Conservation (phyloP, 495 filamentous ascomycete genomes). For the Pseudotulostoma volvatum region DNA sequence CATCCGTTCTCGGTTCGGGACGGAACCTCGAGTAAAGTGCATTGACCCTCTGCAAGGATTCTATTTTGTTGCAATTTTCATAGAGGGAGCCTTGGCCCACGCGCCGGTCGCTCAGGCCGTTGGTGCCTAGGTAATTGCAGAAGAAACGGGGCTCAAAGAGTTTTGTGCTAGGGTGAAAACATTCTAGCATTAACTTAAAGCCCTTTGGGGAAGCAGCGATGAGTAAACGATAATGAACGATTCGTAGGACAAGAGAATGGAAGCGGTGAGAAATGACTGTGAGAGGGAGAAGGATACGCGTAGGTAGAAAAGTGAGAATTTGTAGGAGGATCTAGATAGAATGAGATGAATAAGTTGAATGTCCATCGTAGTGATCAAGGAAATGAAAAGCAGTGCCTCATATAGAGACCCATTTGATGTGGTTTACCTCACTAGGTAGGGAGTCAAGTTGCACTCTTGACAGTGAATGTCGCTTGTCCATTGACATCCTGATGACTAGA, state of each 20-base stretch:
- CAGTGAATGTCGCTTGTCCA: no score
- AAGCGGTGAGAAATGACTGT: conserved; percentile 47
- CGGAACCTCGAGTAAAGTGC: conserved; percentile 43
- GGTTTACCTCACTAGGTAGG: no score
- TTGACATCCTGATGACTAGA: no score
- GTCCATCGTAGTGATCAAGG: conserved; percentile 12
- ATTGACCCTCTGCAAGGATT: conserved; percentile 21
- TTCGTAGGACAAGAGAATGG: conserved; percentile 46
- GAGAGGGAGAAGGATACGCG: conserved; percentile 42
- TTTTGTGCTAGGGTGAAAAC: conserved; percentile 57
- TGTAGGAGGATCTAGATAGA: conserved; percentile 57
- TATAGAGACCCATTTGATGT: no score
- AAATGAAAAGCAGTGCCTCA: no score
- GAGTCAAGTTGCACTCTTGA: no score
- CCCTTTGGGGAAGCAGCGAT: conserved; percentile 37
- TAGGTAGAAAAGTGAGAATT: conserved; percentile 44
- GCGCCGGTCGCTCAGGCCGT: conserved; percentile 25
- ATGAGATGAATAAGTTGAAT: conserved; percentile 25
- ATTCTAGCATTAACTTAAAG: conserved; percentile 56
- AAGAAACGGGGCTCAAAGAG: conserved; percentile 50
- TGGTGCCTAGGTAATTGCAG: conserved; percentile 50
- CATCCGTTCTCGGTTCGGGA: conserved; percentile 34
- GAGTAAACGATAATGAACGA: conserved; percentile 49
- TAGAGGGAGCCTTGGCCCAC: conserved; percentile 26
- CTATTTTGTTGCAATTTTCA: conserved; percentile 14